Percentiles rank a stretch among this genome's conserved stretches.
Conservation (phyloP, 176 grass and related monocot genomes). For the Phragmites australis region DNA sequence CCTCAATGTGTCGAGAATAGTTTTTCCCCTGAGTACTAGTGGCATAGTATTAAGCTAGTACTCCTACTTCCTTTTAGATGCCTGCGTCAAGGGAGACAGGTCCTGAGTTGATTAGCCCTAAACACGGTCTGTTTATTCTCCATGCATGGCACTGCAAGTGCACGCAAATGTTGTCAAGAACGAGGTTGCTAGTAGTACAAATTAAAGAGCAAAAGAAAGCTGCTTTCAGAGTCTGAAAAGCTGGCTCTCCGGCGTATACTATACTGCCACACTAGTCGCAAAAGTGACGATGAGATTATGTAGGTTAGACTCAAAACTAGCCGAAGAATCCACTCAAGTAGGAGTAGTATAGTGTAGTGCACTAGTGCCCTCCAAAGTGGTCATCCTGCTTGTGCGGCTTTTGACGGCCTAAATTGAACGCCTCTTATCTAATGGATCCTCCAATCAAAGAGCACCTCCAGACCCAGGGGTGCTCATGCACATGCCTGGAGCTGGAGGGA, state of each 20-base stretch:
- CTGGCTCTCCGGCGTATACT: conserved; percentile 5
- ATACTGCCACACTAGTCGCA: neutral
- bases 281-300: conserved; percentile 15
- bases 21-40: too few species aligned
- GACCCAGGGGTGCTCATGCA: neutral
- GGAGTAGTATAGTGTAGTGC: neutral
- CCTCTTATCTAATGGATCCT: neutral
- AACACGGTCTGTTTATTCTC: conserved; percentile 12
- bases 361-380: neutral
- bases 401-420: conserved; percentile 14
- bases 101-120: neutral
- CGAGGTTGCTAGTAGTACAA: conserved; percentile 11
- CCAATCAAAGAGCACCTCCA: conserved; percentile 28
- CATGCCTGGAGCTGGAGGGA: too few species aligned
- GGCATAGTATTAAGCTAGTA: too few species aligned
- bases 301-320: conserved; percentile 16
- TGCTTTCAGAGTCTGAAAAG: conserved; percentile 7
- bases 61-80: neutral
- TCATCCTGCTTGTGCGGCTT: conserved; percentile 39
- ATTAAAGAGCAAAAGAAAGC: conserved; percentile 15
- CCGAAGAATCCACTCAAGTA: neutral
- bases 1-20: too few species aligned
- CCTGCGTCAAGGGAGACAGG: neutral
- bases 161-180: neutral
- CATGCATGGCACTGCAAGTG: conserved; percentile 2